phyloP scores from a whole-genome alignment of 2,329 filamentous ascomycete genomes.

The Stagonosporopsis chrysanthemi region DNA sequence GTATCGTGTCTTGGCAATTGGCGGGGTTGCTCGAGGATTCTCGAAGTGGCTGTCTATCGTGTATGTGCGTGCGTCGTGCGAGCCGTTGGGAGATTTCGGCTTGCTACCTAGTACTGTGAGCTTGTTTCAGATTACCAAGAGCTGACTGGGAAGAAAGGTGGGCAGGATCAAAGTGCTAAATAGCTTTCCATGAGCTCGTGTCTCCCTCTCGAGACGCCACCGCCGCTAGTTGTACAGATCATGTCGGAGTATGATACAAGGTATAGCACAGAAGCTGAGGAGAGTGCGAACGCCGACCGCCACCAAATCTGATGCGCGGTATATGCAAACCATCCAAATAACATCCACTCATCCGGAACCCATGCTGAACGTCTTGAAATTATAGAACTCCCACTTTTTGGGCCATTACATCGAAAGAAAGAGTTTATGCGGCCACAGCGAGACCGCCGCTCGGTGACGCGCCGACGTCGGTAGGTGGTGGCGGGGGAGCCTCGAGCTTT shows the following conservation, averaged over 20 bases:
- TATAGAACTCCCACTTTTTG: conserved; percentile 27
- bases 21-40: not conserved
- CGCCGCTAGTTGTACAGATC: conserved; percentile 41
- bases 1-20: not conserved
- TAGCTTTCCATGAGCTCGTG: conserved; percentile 21
- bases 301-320: conserved; percentile 33
- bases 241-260: conserved; percentile 42
- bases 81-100: not conserved
- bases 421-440: conserved; percentile 36
- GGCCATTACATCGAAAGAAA: conserved; percentile 20
- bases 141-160: not conserved
- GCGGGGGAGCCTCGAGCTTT: conserved; percentile 70
- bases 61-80: not conserved
- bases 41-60: too few relatives aligned
- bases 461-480: conserved; percentile 49
- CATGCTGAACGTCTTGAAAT: conserved; percentile 28
- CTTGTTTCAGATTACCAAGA: not conserved
- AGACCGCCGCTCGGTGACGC: conserved; percentile 29
- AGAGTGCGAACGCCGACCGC: conserved; percentile 48
- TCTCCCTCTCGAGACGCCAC: conserved; percentile 25
- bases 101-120: not conserved
- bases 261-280: conserved; percentile 47
- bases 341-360: conserved; percentile 28
- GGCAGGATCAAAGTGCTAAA: not conserved
- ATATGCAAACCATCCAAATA: conserved; percentile 41